phyloP scores from a whole-genome alignment of 495 filamentous ascomycete genomes.

The Chaetomidium leptoderma region DNA sequence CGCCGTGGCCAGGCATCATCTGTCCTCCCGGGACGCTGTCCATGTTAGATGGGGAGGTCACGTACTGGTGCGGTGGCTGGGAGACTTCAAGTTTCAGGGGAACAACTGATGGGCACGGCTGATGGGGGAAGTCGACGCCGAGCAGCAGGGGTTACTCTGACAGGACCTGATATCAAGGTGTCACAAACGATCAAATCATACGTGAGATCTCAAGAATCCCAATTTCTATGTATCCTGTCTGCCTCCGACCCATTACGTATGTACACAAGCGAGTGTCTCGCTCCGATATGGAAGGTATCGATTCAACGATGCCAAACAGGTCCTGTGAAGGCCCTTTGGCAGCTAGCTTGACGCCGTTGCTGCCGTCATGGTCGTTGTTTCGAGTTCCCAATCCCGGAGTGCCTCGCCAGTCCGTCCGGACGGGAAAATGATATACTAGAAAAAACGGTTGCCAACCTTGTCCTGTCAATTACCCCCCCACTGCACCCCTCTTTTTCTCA shows the following conservation, averaged over 20 bases:
- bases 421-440: neutral
- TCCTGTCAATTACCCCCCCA: neutral
- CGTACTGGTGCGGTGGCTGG: too few species aligned
- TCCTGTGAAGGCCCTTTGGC: too few species aligned
- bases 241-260: neutral
- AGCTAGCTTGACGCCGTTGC: constrained; percentile 4
- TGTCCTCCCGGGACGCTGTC: too few species aligned
- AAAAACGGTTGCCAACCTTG: neutral
- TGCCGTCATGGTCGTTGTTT: neutral
- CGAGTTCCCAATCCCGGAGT: neutral
- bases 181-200: too few species aligned
- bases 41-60: too few species aligned
- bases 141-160: too few species aligned
- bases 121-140: too few species aligned
- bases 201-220: neutral
- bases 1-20: too few species aligned
- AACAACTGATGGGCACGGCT: too few species aligned
- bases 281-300: neutral
- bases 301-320: neutral
- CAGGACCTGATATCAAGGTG: too few species aligned
- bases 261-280: constrained; percentile 4
- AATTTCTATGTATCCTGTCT: neutral
- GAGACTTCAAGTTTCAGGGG: too few species aligned
- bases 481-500: neutral
- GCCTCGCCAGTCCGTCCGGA: neutral